Conservation (phyloP, 257 asterid species). For the Rubia yunnanensis region DNA sequence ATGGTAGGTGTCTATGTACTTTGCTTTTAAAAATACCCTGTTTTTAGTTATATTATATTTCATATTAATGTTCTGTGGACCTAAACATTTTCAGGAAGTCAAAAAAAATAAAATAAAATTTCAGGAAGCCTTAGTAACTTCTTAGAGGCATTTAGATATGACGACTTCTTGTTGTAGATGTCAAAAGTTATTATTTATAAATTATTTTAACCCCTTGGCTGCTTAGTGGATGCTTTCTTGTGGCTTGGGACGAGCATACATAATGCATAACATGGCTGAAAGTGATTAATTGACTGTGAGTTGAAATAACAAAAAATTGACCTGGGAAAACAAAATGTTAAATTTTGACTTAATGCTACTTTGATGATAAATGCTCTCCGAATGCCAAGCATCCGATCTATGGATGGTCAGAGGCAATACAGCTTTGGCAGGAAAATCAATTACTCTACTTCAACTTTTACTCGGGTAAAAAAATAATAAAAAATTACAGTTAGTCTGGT, state of each 20-base stretch:
- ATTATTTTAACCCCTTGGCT: not conserved
- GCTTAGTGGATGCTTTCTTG: not conserved
- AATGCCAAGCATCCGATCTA: not conserved
- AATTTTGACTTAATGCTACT: not conserved
- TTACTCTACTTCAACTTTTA: not conserved
- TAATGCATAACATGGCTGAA: not conserved
- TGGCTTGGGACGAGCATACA: not conserved
- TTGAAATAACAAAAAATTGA: not conserved
- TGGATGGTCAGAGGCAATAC: not conserved
- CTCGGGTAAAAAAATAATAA: not conserved
- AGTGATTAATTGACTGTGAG: not conserved
- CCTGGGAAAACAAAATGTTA: not conserved
- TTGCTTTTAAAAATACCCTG: not conserved
- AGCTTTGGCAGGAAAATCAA: not conserved
- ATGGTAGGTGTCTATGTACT: conserved; percentile 51
- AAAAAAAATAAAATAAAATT: too few species aligned
- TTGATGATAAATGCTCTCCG: not conserved
- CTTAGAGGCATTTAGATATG: not conserved
- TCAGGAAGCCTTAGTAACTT: not conserved
- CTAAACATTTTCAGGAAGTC: not conserved
- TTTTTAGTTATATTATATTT: not conserved
- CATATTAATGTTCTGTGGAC: not conserved
- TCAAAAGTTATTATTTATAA: not conserved
- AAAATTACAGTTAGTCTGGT: not conserved
- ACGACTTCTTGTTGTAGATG: not conserved